These are phyloP conservation scores for Gypsophila paniculata DNA, from an alignment of 179 eudicot species.

Conservation along the genomic window DNA sequence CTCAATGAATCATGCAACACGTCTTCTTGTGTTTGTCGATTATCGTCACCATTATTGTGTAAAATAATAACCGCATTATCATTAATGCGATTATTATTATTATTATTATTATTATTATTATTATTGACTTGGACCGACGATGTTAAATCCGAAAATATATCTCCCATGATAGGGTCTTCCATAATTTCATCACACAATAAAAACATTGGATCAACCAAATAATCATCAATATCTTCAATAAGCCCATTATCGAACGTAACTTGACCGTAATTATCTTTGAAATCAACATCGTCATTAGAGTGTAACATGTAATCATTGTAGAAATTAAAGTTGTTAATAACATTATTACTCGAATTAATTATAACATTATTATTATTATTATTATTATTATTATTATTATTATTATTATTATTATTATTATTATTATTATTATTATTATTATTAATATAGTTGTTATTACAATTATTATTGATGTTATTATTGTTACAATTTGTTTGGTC, in stretches of 20 bases:
- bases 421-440: not conserved
- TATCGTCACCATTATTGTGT: not conserved
- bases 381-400: not conserved
- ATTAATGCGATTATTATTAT: not conserved
- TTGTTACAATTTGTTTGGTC: not conserved
- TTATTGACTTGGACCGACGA: slow-evolving; percentile 4
- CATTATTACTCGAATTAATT: not conserved
- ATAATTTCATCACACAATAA: slow-evolving; percentile 2
- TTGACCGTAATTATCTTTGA: not conserved
- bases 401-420: not conserved
- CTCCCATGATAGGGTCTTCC: not conserved
- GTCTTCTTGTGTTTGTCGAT: not conserved
- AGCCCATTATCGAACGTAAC: no score
- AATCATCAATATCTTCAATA: not conserved
- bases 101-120: not conserved
- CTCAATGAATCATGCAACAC: slow-evolving; percentile 17
- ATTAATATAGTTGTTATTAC: not conserved
- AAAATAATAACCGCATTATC: not conserved
- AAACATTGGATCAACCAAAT: not conserved
- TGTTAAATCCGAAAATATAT: not conserved
- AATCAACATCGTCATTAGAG: not conserved
- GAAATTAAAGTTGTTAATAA: not conserved
- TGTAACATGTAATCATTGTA: not conserved
- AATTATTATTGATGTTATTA: not conserved
- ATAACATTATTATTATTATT: not conserved